Base-by-base conservation (phyloP, 805 yeast genomes). In the Sporopachydermia lactativora region DNA sequence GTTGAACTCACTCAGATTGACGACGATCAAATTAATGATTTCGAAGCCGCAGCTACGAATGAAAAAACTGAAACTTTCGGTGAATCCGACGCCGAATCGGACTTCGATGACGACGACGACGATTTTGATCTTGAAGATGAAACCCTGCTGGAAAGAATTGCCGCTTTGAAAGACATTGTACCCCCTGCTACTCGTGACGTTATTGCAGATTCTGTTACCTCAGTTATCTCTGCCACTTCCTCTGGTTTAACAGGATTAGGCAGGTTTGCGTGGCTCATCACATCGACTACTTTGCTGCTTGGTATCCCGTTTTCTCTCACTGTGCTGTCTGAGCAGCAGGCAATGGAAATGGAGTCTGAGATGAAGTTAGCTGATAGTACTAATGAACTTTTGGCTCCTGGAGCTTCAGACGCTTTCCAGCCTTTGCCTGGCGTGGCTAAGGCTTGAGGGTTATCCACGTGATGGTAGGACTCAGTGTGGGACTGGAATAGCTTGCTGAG, bases 281-380 rank as follows among this genome's bases (percentile, higher is more conserved):
- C 96, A 8, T 78, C 97, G 8, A 73, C 92, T 35, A 77, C 83
- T 35, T 65, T 92, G 52, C 71, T 92, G 47, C 67, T 92, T 52
- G 96, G 96, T 58, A 94, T 86, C 38, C 99, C 99, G 48, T 71
- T 84, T 52, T 78, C 95, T 5, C 68, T 92, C 52, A 80, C 95
- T 41, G 82, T 92, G 52, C 70, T 92, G 31, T 77, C 86, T 45
- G 96, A 89, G 66, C 94, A 86, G 58, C 96, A 89, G 67, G 73
- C 88, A 59, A 76, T 79, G 57, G 96, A 88, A 66, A 73, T 84
- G 79, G 96, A 88, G 68, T 85, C 82, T 67, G 92, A 86, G 58
- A 77, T 85, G 71, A 75, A 80, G 43, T 65, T 81, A 55, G 89
- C 81, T 60, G 81, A 78, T 59, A 78, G 80, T 46, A 80, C 86